Conservation (phyloP, 257 asterid genomes). For the Scutellaria galericulata region DNA sequence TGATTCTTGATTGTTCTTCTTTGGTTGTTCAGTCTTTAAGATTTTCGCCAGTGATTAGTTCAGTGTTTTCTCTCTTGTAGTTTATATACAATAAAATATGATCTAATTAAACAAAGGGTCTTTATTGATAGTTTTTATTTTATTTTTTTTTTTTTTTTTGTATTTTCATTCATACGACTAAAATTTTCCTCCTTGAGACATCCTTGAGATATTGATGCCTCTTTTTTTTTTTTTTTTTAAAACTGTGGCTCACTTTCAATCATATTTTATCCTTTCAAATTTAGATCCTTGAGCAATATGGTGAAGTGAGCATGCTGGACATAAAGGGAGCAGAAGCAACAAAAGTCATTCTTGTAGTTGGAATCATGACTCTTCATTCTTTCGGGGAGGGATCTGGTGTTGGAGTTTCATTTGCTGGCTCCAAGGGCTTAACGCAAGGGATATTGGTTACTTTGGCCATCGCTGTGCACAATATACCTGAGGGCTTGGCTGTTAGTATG, state of each 20-base stretch:
- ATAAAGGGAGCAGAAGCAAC: slow-evolving; percentile 99
- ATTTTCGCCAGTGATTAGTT: slow-evolving; percentile 12
- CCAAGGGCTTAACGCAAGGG: slow-evolving; percentile 95
- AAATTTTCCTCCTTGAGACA: not conserved
- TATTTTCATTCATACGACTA: no score
- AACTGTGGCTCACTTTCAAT: slow-evolving; percentile 13
- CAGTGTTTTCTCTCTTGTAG: not conserved
- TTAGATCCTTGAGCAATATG: slow-evolving; percentile 93
- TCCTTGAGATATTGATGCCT: not conserved
- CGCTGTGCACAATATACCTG: slow-evolving; percentile 99
- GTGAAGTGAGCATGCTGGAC: slow-evolving; percentile 98
- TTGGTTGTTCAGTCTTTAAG: not conserved
- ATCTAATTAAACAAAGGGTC: not conserved
- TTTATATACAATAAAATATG: not conserved
- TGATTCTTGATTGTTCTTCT: not conserved
- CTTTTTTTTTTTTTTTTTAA: not conserved
- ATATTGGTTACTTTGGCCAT: slow-evolving; percentile 92
- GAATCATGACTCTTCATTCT: slow-evolving; percentile 99
- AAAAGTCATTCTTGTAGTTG: slow-evolving; percentile 91
- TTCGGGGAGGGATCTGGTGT: slow-evolving; percentile 99
- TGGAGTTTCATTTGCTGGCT: slow-evolving; percentile 99
- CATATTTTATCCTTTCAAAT: slow-evolving; percentile 7
- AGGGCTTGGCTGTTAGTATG: slow-evolving; percentile 99
- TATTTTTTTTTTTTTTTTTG: not conserved
- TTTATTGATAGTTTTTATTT: not conserved